Evolutionary conservation across 2,329 filamentous ascomycete species (phyloP).

Genomic region (Penicillium brasilianum): DNA sequence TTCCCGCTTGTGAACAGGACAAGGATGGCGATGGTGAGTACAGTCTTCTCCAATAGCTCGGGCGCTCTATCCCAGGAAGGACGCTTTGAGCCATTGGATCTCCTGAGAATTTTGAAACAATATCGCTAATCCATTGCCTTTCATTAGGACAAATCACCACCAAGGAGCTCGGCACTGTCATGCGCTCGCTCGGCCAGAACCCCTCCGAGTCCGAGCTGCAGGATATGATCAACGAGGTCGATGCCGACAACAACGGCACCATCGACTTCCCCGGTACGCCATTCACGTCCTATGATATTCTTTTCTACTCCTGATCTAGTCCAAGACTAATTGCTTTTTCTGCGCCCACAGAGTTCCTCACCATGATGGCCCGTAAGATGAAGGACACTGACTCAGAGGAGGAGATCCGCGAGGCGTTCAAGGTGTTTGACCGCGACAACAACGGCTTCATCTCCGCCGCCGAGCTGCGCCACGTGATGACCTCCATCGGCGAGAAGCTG

Average conservation of each 20-base stretch:
- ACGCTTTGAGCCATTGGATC: neutral
- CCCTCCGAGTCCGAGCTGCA: conserved; percentile 87
- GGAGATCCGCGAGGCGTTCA: conserved; percentile 88
- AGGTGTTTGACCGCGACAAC: conserved; percentile 89
- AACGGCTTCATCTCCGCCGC: conserved; percentile 90
- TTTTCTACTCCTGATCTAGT: too few relatives aligned
- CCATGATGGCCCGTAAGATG: conserved; percentile 95
- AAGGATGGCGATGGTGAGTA: conserved; percentile 89
- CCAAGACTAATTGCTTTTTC: neutral
- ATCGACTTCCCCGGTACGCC: conserved; percentile 84
- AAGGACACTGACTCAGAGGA: conserved; percentile 92
- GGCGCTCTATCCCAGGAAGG: neutral
- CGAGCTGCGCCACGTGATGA: conserved; percentile 89
- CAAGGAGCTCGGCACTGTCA: conserved; percentile 87
- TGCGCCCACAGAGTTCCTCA: conserved; percentile 72
- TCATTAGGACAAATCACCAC: conserved; percentile 82
- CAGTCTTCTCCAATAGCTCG: conserved; percentile 13
- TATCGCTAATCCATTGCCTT: conserved; percentile 18
- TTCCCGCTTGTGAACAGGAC: conserved; percentile 60
- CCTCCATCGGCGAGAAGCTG: conserved; percentile 88
- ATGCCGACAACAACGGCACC: conserved; percentile 90
- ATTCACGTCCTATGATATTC: neutral
- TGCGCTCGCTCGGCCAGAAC: conserved; percentile 89
- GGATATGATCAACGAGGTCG: conserved; percentile 94
- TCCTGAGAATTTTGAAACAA: neutral